These are phyloP conservation scores for Infundibulicybe gibba DNA, from an alignment of 768 basidiomycete species.

Conservation along the genomic window DNA sequence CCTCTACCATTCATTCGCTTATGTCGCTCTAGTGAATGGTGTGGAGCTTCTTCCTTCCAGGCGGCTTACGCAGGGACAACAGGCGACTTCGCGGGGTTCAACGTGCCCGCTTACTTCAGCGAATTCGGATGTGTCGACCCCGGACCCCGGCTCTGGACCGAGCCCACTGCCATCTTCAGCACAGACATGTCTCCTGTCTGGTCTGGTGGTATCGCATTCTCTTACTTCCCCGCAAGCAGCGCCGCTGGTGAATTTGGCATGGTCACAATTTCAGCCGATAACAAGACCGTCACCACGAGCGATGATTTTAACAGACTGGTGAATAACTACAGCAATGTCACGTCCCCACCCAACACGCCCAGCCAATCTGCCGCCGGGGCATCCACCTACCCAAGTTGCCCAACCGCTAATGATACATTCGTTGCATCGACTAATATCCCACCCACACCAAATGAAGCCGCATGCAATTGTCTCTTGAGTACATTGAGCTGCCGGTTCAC, in stretches of 20 bases:
- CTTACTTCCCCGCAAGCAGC: conserved; percentile 83
- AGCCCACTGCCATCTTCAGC: conserved; percentile 70
- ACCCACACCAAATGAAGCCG: conserved; percentile 76
- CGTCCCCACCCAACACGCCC: conserved; percentile 59
- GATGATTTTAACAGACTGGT: conserved; percentile 67
- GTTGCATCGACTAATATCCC: conserved; percentile 70
- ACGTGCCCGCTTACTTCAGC: conserved; percentile 86
- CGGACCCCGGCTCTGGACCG: conserved; percentile 74
- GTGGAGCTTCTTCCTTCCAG: conserved; percentile 61
- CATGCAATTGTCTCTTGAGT: conserved; percentile 73
- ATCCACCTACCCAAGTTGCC: conserved; percentile 61
- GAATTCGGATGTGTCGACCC: conserved; percentile 76
- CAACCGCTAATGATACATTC: conserved; percentile 53
- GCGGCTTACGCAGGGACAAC: conserved; percentile 54
- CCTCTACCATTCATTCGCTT: conserved; percentile 6
- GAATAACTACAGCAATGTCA: conserved; percentile 54
- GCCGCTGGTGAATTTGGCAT: conserved; percentile 79
- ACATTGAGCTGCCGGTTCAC: conserved; percentile 74
- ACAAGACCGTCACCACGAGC: conserved; percentile 60
- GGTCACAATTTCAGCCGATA: conserved; percentile 69
- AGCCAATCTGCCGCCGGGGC: conserved; percentile 32
- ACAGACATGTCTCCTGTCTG: conserved; percentile 72
- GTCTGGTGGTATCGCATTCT: conserved; percentile 88
- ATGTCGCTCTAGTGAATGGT: conserved; percentile 62
- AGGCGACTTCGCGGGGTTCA: conserved; percentile 55